Evolutionary conservation across 768 basidiomycete species (phyloP).

Genomic region (Hortiboletus campestris): DNA sequence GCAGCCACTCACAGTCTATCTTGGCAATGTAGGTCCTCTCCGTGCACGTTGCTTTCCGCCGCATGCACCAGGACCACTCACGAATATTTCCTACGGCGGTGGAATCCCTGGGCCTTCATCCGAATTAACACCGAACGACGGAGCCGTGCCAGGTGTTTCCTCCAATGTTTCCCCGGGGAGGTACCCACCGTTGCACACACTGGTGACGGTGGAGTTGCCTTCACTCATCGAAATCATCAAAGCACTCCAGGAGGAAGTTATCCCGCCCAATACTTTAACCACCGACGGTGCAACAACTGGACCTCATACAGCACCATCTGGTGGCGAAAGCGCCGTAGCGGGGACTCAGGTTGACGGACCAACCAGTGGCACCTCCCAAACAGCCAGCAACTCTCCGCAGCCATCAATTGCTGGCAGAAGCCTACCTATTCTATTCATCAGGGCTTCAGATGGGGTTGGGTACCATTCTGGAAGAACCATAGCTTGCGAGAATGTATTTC

Average conservation of each 20-base stretch:
- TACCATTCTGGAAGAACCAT: constrained; percentile 87
- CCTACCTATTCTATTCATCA: constrained; percentile 78
- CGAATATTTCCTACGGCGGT: constrained; percentile 59
- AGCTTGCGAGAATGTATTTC: constrained; percentile 78
- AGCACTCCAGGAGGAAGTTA: constrained; percentile 69
- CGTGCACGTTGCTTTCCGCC: constrained; percentile 75
- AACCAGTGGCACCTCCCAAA: constrained; percentile 20
- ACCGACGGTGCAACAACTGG: constrained; percentile 38
- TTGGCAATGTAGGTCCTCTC: constrained; percentile 87
- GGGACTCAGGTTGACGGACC: constrained; percentile 31
- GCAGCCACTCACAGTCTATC: constrained; percentile 81
- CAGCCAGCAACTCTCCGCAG: constrained; percentile 32
- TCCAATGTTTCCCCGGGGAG: constrained; percentile 40
- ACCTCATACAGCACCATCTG: constrained; percentile 33
- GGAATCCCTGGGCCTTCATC: constrained; percentile 39
- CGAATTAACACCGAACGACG: constrained; percentile 29
- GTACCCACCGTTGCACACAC: constrained; percentile 67
- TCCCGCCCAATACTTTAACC: constrained; percentile 38
- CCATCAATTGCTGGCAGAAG: constrained; percentile 64
- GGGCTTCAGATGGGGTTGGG: constrained; percentile 79
- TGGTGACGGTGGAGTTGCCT: constrained; percentile 86
- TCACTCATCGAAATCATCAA: constrained; percentile 71
- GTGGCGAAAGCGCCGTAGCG: constrained; percentile 21
- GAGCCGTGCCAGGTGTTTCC: constrained; percentile 14
- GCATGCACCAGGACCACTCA: constrained; percentile 64